These are phyloP conservation scores for Cicer pinnatifidum DNA, from an alignment of 306 rosid genomes.

Conservation along the genomic window DNA sequence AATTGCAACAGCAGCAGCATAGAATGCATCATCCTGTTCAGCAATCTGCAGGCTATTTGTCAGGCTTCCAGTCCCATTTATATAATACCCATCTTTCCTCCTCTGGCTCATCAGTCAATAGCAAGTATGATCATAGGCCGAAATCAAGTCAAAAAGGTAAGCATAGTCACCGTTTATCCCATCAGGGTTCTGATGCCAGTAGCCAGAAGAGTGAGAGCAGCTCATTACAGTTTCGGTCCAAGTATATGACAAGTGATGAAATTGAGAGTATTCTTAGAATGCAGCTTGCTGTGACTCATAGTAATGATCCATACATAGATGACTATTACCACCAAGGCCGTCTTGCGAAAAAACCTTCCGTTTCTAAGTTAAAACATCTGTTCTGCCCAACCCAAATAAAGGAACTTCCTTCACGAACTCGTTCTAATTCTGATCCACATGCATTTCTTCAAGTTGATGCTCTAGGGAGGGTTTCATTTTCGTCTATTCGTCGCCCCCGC, in stretches of 20 bases:
- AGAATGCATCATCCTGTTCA: conserved; percentile 54
- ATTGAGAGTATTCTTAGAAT: conserved; percentile 65
- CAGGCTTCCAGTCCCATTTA: conserved; percentile 56
- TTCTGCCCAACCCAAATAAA: conserved; percentile 62
- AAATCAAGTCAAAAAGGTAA: conserved; percentile 57
- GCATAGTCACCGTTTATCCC: conserved; percentile 53
- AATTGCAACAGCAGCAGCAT: conserved; percentile 58
- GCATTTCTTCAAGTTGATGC: conserved; percentile 57
- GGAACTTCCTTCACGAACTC: conserved; percentile 57
- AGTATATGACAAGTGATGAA: conserved; percentile 63
- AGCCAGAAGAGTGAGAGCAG: conserved; percentile 62
- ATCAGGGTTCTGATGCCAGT: conserved; percentile 53
- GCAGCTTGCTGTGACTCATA: conserved; percentile 63
- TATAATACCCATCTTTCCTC: conserved; percentile 52
- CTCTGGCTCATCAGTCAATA: conserved; percentile 42
- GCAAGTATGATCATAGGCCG: conserved; percentile 55
- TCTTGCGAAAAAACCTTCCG: conserved; percentile 52
- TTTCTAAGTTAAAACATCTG: conserved; percentile 53
- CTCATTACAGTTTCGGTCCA: conserved; percentile 58
- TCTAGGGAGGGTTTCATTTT: conserved; percentile 60
- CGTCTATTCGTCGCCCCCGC: conserved; percentile 60
- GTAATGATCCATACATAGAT: conserved; percentile 60
- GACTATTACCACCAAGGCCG: conserved; percentile 65
- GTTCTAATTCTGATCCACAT: conserved; percentile 54
- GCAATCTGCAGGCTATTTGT: conserved; percentile 57